phyloP scores from a whole-genome alignment of 257 asterid genomes.

The Solanum habrochaites region DNA sequence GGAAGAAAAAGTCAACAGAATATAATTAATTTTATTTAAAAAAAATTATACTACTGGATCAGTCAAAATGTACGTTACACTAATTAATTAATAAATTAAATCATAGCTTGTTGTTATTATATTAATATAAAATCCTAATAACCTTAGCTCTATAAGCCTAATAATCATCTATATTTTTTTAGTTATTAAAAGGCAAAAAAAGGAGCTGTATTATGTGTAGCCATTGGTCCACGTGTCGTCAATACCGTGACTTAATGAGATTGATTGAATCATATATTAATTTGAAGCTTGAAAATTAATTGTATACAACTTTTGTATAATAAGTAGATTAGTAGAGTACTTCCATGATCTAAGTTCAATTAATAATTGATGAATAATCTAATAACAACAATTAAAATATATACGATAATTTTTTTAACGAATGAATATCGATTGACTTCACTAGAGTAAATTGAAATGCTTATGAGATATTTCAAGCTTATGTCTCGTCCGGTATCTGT shows the following conservation, averaged over 20 bases:
- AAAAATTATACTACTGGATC: not conserved
- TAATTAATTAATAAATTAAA: not conserved
- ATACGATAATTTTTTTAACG: not conserved
- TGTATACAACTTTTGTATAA: not conserved
- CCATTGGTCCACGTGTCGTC: not conserved
- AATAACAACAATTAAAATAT: too few species aligned
- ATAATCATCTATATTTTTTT: not conserved
- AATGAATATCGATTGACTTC: not conserved
- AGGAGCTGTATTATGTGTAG: not conserved
- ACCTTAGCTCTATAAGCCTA: not conserved
- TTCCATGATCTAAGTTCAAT: not conserved
- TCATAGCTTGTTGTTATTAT: not conserved
- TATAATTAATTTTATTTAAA: not conserved
- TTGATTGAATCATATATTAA: not conserved
- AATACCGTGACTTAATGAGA: not conserved
- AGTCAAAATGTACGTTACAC: not conserved
- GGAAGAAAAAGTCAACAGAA: constrained; percentile 23
- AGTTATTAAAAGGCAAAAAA: not conserved
- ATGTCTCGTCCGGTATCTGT: not conserved
- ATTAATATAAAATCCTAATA: not conserved
- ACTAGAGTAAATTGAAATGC: not conserved
- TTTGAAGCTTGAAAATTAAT: not conserved
- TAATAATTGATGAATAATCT: not conserved
- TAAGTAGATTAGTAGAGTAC: not conserved
- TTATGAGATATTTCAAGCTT: not conserved